phyloP scores from a whole-genome alignment of 1,284 basidiomycete species.

The Polyporus tsugae region DNA sequence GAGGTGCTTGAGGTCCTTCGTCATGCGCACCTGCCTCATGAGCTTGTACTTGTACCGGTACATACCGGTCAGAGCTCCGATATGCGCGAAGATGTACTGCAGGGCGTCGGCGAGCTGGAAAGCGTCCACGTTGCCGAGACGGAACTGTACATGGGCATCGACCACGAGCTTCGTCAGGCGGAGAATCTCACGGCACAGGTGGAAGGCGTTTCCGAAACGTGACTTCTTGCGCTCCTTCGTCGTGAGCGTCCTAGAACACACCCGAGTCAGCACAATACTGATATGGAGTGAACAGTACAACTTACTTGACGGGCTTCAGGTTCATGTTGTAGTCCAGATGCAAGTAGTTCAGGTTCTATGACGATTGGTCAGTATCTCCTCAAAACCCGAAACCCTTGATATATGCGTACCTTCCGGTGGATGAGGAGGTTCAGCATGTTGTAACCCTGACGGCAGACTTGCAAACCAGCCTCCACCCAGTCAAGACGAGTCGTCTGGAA shows the following conservation, averaged over 20 bases:
- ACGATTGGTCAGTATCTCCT: constrained; percentile 20
- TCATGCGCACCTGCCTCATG: constrained; percentile 99
- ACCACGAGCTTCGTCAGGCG: constrained; percentile 98
- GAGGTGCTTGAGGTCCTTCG: constrained; percentile 98
- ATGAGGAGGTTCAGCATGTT: constrained; percentile 99
- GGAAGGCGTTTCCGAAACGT: constrained; percentile 99
- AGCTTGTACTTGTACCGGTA: constrained; percentile 99
- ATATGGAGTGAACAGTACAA: not conserved
- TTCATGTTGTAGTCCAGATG: constrained; percentile 97
- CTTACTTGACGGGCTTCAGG: constrained; percentile 93
- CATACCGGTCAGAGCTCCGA: constrained; percentile 98
- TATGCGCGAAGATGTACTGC: constrained; percentile 98
- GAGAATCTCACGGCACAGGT: constrained; percentile 96
- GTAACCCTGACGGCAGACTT: constrained; percentile 98
- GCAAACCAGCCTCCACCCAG: constrained; percentile 99
- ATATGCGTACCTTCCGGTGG: constrained; percentile 85
- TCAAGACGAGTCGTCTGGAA: constrained; percentile 98
- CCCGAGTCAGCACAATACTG: not conserved
- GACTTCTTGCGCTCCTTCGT: constrained; percentile 99
- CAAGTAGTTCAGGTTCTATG: constrained; percentile 92
- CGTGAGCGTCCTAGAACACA: constrained; percentile 82
- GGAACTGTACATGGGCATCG: constrained; percentile 98
- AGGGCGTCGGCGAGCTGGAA: constrained; percentile 99
- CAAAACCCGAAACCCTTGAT: not conserved
- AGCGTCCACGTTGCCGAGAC: constrained; percentile 97